Evolutionary conservation across 1,284 basidiomycete genomes (phyloP).

Genomic region (Pholiota adiposa): DNA sequence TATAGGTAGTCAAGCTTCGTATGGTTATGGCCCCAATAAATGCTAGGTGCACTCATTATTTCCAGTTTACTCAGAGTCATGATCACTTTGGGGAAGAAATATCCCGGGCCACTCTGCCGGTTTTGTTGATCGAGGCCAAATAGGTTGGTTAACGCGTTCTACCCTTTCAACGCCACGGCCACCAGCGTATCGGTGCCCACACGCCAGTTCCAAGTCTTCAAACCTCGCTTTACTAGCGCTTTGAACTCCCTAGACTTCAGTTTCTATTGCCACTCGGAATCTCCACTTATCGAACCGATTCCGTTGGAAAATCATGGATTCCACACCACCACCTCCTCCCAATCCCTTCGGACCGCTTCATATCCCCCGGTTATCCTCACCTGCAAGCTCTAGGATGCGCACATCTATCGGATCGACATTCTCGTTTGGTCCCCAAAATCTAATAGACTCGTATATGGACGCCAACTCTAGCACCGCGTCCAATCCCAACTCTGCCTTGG

Average conservation of each 20-base stretch:
- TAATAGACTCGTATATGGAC: conserved; percentile 69
- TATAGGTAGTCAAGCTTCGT: neutral
- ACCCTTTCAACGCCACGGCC: neutral
- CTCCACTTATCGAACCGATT: neutral
- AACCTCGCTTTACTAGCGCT: neutral
- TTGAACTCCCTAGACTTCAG: neutral
- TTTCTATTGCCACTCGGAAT: neutral
- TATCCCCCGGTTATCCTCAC: conserved; percentile 44
- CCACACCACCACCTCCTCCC: conserved; percentile 38
- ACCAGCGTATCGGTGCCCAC: neutral
- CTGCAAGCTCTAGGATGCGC: conserved; percentile 50
- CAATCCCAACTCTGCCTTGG: conserved; percentile 60
- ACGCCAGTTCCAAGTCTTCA: too few species aligned
- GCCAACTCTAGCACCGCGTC: conserved; percentile 61
- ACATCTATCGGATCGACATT: conserved; percentile 80
- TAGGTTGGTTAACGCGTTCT: neutral
- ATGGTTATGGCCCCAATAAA: neutral
- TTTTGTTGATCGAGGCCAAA: conserved; percentile 8
- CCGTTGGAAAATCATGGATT: conserved; percentile 29
- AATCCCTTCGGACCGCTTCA: conserved; percentile 30
- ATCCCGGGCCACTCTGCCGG: neutral
- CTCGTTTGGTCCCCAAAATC: conserved; percentile 77
- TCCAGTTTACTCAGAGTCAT: too few species aligned
- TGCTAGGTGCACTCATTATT: neutral
- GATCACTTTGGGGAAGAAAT: too few species aligned